Conservation (phyloP, 495 filamentous ascomycete genomes). For the Baudoinia panamericana region DNA sequence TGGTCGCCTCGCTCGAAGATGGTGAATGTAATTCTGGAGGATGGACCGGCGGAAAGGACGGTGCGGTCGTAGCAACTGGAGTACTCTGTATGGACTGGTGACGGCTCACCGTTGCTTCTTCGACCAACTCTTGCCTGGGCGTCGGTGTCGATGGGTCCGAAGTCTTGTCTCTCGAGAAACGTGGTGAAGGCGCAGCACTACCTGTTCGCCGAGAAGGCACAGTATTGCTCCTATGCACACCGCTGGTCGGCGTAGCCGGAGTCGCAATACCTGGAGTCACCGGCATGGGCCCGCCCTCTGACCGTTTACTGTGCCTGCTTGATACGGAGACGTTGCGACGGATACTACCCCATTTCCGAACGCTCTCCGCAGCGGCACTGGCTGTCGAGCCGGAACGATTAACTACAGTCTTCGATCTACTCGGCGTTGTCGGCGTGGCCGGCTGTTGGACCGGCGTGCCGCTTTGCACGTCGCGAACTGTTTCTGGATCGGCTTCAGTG, state of each 20-base stretch:
- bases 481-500: constrained; percentile 76
- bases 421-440: constrained; percentile 41
- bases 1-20: constrained; percentile 22
- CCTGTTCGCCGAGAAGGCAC: constrained; percentile 78
- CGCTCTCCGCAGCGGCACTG: constrained; percentile 73
- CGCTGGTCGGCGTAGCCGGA: constrained; percentile 36
- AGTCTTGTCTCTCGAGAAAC: constrained; percentile 37
- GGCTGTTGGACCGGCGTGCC: constrained; percentile 40
- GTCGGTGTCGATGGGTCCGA: constrained; percentile 30
- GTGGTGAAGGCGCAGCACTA: constrained; percentile 39
- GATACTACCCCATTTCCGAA: constrained; percentile 63
- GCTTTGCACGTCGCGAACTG: constrained; percentile 70
- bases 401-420: constrained; percentile 42
- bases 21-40: constrained; percentile 17
- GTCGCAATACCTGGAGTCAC: constrained; percentile 47
- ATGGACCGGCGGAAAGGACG: constrained; percentile 5
- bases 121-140: constrained; percentile 5
- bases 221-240: constrained; percentile 84
- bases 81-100: constrained; percentile 18
- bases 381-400: constrained; percentile 71
- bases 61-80: constrained; percentile 4
- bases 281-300: constrained; percentile 56
- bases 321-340: constrained; percentile 69
- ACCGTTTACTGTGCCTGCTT: constrained; percentile 55
- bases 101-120: background rate